phyloP scores from a whole-genome alignment of 345 rosid genomes.

The Iberis pinnata region DNA sequence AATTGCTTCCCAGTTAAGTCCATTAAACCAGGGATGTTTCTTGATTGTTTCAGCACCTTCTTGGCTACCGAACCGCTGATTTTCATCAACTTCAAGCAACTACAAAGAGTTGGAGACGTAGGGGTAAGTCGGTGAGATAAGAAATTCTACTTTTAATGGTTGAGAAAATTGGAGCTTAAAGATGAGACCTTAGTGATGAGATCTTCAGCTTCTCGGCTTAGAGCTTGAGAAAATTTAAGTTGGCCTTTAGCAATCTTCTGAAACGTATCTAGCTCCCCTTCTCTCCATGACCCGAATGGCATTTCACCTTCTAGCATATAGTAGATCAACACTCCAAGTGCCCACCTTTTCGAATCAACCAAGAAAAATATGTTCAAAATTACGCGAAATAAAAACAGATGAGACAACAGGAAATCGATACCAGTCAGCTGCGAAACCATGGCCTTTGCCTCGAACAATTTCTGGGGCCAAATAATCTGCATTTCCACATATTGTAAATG shows the following conservation, averaged over 20 bases:
- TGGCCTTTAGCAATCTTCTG: constrained; percentile 80
- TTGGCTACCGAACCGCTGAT: constrained; percentile 55
- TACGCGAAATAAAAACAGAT: background rate
- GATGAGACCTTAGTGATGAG: constrained; percentile 62
- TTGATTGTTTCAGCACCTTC: constrained; percentile 54
- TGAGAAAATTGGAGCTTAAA: constrained; percentile 7
- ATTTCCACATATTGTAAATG: constrained; percentile 86
- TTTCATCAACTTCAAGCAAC: constrained; percentile 79
- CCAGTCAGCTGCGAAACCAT: constrained; percentile 85
- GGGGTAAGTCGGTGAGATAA: background rate
- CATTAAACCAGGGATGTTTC: constrained; percentile 70
- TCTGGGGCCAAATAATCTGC: constrained; percentile 83
- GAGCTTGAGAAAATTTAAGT: constrained; percentile 44
- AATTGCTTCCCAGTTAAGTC: constrained; percentile 56
- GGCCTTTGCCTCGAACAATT: constrained; percentile 84
- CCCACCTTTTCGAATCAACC: constrained; percentile 55
- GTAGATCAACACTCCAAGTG: constrained; percentile 74
- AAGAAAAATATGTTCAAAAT: background rate
- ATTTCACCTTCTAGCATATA: constrained; percentile 72
- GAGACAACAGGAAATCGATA: constrained; percentile 23
- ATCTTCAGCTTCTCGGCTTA: constrained; percentile 61
- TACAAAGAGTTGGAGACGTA: constrained; percentile 20
- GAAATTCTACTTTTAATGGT: background rate
- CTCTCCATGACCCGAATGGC: constrained; percentile 91
- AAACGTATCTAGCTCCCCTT: constrained; percentile 59